A percentile compares a stretch with the other conserved stretches of the same genome.
Evolutionary conservation across 2,329 filamentous ascomycete genomes (phyloP).

Genomic region (Sporothrix inflata): DNA sequence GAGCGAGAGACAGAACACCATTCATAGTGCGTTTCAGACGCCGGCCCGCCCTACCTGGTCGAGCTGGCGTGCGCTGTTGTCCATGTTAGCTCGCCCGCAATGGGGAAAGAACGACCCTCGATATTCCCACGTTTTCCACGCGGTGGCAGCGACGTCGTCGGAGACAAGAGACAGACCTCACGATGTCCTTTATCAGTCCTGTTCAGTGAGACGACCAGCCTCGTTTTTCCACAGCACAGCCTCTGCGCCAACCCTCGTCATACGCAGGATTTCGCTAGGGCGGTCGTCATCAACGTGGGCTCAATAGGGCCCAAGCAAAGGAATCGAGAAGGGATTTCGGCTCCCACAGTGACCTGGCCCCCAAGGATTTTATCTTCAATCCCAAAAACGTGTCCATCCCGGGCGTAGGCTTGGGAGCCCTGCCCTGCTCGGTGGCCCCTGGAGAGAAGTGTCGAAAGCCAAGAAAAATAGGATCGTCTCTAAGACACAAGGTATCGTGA

Average conservation of each 20-base stretch:
- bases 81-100: not conserved
- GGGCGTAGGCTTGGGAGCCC: not conserved
- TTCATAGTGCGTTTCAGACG: conserved; percentile 12
- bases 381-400: not conserved
- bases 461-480: not conserved
- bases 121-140: not conserved
- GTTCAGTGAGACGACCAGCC: not conserved
- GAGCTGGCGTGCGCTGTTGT: not conserved
- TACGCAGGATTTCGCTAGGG: not conserved
- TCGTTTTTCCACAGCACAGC: not conserved
- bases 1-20: not conserved
- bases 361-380: too few species aligned
- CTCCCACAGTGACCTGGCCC: too few species aligned
- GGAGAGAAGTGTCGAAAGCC: not conserved
- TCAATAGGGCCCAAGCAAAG: not conserved
- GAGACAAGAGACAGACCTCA: not conserved
- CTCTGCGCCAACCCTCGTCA: not conserved
- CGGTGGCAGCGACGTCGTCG: not conserved
- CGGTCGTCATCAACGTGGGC: not conserved
- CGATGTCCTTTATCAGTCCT: not conserved
- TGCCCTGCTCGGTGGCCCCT: not conserved
- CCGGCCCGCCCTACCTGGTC: not conserved
- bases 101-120: not conserved
- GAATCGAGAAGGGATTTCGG: not conserved
- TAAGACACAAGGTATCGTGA: not conserved